phyloP scores from a whole-genome alignment of 1,284 basidiomycete genomes.

The Ustilago trichophora region DNA sequence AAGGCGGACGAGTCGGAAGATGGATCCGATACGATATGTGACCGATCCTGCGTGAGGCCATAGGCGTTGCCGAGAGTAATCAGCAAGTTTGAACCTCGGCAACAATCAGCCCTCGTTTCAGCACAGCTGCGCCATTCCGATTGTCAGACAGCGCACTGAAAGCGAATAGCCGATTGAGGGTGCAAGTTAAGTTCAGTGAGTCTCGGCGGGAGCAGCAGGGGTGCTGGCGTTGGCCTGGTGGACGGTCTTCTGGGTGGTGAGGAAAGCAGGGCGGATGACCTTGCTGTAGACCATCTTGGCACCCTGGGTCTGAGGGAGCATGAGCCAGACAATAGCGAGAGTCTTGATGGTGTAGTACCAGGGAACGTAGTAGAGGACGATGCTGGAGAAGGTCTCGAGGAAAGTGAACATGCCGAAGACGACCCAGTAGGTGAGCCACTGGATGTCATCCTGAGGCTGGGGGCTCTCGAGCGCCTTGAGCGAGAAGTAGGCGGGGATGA shows the following conservation, averaged over 20 bases:
- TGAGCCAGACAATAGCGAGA: conserved; percentile 84
- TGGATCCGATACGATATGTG: not conserved
- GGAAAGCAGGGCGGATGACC: conserved; percentile 61
- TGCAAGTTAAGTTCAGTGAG: conserved; percentile 47
- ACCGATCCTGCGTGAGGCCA: not conserved
- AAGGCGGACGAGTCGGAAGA: not conserved
- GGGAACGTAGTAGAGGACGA: conserved; percentile 74
- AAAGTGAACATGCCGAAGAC: conserved; percentile 66
- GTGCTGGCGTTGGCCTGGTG: conserved; percentile 47
- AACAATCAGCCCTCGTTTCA: no score
- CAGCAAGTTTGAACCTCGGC: no score
- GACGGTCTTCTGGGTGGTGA: conserved; percentile 46
- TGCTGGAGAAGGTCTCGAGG: conserved; percentile 63
- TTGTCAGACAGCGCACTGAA: no score
- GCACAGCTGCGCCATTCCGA: no score
- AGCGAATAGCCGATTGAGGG: no score
- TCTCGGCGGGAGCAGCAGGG: conserved; percentile 43
- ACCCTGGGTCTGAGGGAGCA: conserved; percentile 80
- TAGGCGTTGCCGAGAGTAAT: no score
- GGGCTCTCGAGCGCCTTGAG: conserved; percentile 65
- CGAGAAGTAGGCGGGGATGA: conserved; percentile 66
- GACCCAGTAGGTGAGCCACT: conserved; percentile 67
- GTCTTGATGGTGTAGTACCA: conserved; percentile 86
- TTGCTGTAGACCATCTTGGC: conserved; percentile 65
- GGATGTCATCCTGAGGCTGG: conserved; percentile 65